Evolutionary conservation across 2,329 filamentous ascomycete species (phyloP).

Genomic region (Fusarium burgessii): DNA sequence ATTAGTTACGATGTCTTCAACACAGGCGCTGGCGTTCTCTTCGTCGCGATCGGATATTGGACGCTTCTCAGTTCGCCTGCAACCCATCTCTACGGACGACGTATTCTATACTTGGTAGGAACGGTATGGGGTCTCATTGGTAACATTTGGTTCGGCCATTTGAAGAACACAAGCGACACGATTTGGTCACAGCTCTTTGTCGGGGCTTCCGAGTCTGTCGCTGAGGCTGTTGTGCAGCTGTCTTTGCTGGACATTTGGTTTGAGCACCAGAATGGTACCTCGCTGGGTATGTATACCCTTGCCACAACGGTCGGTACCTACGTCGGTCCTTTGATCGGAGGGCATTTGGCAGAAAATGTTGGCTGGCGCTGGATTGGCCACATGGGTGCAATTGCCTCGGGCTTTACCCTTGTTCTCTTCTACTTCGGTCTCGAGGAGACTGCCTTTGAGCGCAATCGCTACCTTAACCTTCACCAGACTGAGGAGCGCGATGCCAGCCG

Average conservation of each 20-base stretch:
- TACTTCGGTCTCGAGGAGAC: conserved; percentile 67
- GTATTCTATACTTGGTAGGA: conserved; percentile 66
- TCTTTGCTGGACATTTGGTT: conserved; percentile 69
- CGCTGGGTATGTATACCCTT: conserved; percentile 66
- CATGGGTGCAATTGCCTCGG: conserved; percentile 62
- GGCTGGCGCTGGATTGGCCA: conserved; percentile 69
- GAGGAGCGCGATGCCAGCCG: conserved; percentile 11
- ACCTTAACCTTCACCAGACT: conserved; percentile 45
- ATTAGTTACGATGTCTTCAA: conserved; percentile 66
- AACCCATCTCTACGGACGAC: conserved; percentile 66
- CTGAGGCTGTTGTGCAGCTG: conserved; percentile 68
- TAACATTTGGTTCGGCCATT: conserved; percentile 65
- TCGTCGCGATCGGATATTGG: conserved; percentile 67
- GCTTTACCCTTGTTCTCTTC: conserved; percentile 59
- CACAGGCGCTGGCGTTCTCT: conserved; percentile 67
- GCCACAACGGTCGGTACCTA: conserved; percentile 68
- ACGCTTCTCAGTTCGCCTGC: conserved; percentile 64
- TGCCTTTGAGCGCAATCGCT: conserved; percentile 58
- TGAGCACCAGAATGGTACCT: conserved; percentile 66
- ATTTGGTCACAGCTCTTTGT: conserved; percentile 69
- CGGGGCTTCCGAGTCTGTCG: conserved; percentile 67
- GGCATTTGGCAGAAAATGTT: conserved; percentile 61
- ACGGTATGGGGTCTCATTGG: conserved; percentile 62
- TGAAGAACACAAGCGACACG: conserved; percentile 57
- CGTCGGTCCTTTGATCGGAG: conserved; percentile 64